Conservation (phyloP, 2,329 filamentous ascomycete species). For the Botrytis elliptica region DNA sequence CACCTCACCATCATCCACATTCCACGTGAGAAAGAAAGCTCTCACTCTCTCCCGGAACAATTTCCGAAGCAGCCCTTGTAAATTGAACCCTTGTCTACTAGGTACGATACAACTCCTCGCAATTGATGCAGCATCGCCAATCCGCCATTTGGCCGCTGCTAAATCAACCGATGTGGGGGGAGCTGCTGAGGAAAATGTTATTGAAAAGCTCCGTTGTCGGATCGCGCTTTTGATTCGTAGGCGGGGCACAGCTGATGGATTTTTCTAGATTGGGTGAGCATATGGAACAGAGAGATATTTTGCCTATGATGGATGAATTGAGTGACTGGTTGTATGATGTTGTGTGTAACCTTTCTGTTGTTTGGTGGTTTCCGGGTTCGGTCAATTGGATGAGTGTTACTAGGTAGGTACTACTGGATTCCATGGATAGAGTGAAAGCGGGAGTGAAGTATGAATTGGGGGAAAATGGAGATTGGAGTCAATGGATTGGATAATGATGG, state of each 20-base stretch:
- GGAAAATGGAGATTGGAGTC: not conserved
- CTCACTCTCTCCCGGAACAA: not conserved
- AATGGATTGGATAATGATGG: not conserved
- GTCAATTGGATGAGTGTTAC: not conserved
- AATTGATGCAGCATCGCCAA: not conserved
- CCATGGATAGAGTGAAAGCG: not conserved
- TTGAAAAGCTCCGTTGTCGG: conserved; percentile 6
- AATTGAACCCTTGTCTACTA: not conserved
- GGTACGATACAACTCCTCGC: not conserved
- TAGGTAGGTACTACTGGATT: not conserved
- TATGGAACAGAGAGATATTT: not conserved
- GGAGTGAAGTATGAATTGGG: not conserved
- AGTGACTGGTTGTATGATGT: not conserved
- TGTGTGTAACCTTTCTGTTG: not conserved
- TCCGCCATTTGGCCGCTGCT: conserved; percentile 10
- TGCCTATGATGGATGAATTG: not conserved
- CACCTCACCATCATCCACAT: not conserved
- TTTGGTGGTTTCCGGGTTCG: not conserved
- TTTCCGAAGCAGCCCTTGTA: not conserved
- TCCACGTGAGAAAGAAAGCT: not conserved
- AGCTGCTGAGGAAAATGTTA: not conserved
- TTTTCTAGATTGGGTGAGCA: not conserved
- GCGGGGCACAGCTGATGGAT: conserved; percentile 7
- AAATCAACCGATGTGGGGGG: not conserved
- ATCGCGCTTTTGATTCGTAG: not conserved